Evolutionary conservation across 2,329 filamentous ascomycete species (phyloP), one percentile per base, ranked within the genome.

Genomic region (Lachnellula willkommii): DNA sequence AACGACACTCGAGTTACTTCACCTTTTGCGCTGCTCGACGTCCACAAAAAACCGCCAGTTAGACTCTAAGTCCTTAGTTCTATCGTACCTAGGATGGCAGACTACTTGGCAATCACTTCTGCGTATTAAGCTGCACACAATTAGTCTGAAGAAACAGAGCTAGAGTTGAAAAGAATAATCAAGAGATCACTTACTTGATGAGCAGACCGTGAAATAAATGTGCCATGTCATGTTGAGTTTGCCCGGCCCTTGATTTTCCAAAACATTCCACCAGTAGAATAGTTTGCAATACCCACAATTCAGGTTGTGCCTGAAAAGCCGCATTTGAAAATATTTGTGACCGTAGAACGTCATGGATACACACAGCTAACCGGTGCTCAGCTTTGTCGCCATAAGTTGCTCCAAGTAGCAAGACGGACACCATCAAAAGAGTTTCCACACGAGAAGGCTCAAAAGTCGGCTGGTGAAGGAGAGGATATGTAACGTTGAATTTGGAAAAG

Each of bases 201-300:
- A 81, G 67, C 0, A 81, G 66, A 2, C 77, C 79, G 63, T 81
- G 78, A 60, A 81, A 85, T 0, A 86, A 68, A 62, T 85, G 82
- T 4, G 80, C 79, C 74, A 82, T 82, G 26, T 86, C 82, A 56
- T 84, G 80, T 61, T 86, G 82, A 49, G 81, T 81, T 58, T 83
- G 81, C 0, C 82, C 82, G 0, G 82, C 82, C 53, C 82, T 72
- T 39, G 79, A 82, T 65, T 85, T 85, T 2, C 83, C 83, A 54
- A 85, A 85, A 60, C 82, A 85, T 59, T 85, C 83, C 0, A 85
- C 81, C 0, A 86, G 69, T 8, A 86, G 68, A 36, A 85, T 83
- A 0, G 80, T 80, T 57, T 85, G 81, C 0, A 85, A 61, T 0
- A 83, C 77, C 82, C 82, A 85, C 0, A 85, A 70, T 22, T 81